Percentiles rank a stretch among this genome's conserved stretches.
phyloP scores from a whole-genome alignment of 2,329 filamentous ascomycete species.

The Ophiosphaerella korrae region DNA sequence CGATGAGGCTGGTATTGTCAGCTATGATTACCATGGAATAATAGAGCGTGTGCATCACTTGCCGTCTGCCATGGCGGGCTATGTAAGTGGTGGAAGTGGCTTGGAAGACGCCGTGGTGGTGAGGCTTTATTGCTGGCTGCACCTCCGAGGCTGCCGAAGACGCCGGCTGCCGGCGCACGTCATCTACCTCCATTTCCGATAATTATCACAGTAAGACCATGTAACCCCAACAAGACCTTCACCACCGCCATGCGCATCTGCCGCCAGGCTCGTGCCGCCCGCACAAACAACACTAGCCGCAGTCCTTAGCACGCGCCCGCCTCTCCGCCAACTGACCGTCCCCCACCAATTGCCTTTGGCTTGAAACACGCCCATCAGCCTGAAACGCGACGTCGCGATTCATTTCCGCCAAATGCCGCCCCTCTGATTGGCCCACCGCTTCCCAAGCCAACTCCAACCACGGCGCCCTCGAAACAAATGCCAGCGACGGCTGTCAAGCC shows the following conservation, averaged over 20 bases:
- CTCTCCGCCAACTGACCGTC: slow-evolving; percentile 1
- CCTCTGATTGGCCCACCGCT: slow-evolving; percentile 32
- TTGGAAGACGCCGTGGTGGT: slow-evolving; percentile 4
- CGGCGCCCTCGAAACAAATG: slow-evolving; percentile 18
- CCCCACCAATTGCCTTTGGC: slow-evolving; percentile 11
- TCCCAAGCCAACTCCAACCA: slow-evolving; percentile 2
- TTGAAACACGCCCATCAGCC: slow-evolving; percentile 38
- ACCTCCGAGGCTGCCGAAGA: not conserved
- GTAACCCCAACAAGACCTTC: too few species aligned
- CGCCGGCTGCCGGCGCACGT: not conserved
- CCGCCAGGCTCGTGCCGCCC: too few species aligned
- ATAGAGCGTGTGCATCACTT: not conserved
- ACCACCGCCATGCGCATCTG: too few species aligned
- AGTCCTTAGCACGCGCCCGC: not conserved
- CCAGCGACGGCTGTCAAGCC: slow-evolving; percentile 31
- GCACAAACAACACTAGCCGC: too few species aligned
- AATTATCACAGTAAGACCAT: too few species aligned
- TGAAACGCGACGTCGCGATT: slow-evolving; percentile 42
- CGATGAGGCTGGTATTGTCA: slow-evolving; percentile 60
- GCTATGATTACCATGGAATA: not conserved
- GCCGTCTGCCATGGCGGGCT: slow-evolving; percentile 35
- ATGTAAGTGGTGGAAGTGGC: not conserved
- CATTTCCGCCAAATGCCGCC: slow-evolving; percentile 25
- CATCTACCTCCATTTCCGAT: too few species aligned
- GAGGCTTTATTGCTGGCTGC: slow-evolving; percentile 4